A percentile compares a stretch with the other conserved stretches of the same genome.
phyloP scores from a whole-genome alignment of 2,329 filamentous ascomycete species.

The Scleromitrula shiraiana region DNA sequence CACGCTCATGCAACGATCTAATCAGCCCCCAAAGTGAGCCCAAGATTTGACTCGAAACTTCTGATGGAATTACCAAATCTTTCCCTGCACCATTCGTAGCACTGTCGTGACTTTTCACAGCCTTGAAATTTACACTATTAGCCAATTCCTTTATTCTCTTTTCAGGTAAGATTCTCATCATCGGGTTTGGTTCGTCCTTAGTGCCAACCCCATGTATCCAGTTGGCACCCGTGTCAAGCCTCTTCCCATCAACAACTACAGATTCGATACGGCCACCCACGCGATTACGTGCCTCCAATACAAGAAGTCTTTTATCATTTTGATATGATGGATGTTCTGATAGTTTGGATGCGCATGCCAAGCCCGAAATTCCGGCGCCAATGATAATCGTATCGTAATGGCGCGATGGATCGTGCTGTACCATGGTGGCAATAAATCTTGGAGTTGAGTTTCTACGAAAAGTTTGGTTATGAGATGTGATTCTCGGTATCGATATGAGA shows the following conservation, averaged over 20 bases:
- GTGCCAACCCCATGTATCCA: neutral
- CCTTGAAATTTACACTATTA: neutral
- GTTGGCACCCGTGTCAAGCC: neutral
- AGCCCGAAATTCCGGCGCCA: neutral
- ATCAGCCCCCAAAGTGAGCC: neutral
- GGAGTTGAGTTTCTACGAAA: neutral
- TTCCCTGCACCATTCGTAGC: neutral
- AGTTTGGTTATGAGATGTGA: neutral
- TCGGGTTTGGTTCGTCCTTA: neutral
- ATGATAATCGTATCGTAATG: slow-evolving; percentile 1
- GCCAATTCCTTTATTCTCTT: neutral
- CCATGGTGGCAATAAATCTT: neutral
- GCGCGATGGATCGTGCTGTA: neutral
- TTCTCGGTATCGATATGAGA: neutral
- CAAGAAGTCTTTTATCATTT: neutral
- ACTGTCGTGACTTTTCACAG: too few relatives aligned
- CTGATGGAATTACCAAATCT: neutral
- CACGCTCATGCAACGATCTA: neutral
- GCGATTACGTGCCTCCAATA: neutral
- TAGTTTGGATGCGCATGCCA: neutral
- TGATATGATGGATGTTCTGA: neutral
- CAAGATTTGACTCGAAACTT: neutral
- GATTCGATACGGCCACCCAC: neutral
- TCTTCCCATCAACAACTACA: neutral
- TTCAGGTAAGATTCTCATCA: neutral